Evolutionary conservation across 2,329 filamentous ascomycete species (phyloP).

Genomic region (Trichoderma sp.): DNA sequence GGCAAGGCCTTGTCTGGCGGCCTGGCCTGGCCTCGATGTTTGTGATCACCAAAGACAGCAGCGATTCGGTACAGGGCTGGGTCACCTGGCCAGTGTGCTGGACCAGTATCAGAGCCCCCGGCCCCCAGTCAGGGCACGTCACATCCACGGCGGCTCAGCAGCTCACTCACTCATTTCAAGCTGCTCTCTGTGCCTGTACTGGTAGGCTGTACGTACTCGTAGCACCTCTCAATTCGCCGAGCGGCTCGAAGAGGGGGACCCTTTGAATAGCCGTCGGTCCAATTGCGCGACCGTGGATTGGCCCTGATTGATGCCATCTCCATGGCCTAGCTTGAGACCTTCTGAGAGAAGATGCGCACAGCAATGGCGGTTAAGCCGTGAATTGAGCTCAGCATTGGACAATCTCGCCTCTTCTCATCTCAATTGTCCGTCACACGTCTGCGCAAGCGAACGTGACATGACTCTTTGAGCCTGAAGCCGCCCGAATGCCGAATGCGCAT

Average conservation of each 20-base stretch:
- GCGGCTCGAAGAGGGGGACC: slow-evolving; percentile 11
- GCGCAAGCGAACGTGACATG: slow-evolving; percentile 15
- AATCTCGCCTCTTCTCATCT: slow-evolving; percentile 1
- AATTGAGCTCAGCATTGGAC: slow-evolving; percentile 1
- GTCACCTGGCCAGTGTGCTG: slow-evolving; percentile 24
- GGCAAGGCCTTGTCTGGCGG: slow-evolving; percentile 3
- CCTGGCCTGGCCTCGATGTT: not conserved
- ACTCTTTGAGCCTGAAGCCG: not conserved
- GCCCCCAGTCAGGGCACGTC: slow-evolving; percentile 21
- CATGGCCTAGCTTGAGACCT: not conserved
- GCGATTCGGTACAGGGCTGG: slow-evolving; percentile 20
- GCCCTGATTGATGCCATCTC: slow-evolving; percentile 10
- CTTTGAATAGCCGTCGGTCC: slow-evolving; percentile 21
- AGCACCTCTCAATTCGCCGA: slow-evolving; percentile 15
- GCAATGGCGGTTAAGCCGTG: slow-evolving; percentile 5
- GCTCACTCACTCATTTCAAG: not conserved
- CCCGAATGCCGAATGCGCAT: not conserved
- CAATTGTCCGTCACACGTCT: slow-evolving; percentile 7
- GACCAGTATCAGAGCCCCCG: slow-evolving; percentile 21
- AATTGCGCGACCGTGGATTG: slow-evolving; percentile 1
- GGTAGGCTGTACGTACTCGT: not conserved
- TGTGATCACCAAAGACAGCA: slow-evolving; percentile 1
- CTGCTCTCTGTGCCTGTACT: not conserved
- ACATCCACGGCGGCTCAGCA: slow-evolving; percentile 23
- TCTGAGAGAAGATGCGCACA: not conserved